Evolutionary conservation across 768 basidiomycete species (phyloP).

Genomic region (Tricholoma flavovirens): DNA sequence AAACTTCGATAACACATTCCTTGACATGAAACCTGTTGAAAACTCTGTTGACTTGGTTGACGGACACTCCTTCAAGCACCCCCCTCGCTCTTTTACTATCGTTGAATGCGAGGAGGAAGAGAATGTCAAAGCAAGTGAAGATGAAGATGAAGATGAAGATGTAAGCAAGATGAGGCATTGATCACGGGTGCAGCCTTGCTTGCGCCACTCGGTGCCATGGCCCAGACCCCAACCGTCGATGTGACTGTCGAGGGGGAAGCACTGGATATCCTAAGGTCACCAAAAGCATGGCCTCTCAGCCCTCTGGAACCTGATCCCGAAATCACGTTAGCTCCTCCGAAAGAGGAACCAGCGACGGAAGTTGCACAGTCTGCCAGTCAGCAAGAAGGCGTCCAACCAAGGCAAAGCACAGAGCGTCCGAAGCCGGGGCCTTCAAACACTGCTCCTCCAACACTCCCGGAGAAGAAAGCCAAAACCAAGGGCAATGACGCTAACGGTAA

Average conservation of each 20-base stretch:
- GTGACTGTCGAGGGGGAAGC: conserved; percentile 18
- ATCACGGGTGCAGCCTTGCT: neutral
- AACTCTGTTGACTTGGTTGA: conserved; percentile 78
- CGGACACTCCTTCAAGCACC: conserved; percentile 93
- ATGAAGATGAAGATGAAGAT: conserved; percentile 14
- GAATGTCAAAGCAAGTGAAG: conserved; percentile 44
- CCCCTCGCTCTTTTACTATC: conserved; percentile 68
- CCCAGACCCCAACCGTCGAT: conserved; percentile 11
- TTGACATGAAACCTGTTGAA: conserved; percentile 89
- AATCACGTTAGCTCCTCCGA: conserved; percentile 16
- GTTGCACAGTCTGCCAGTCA: conserved; percentile 5
- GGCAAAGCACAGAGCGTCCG: conserved; percentile 27
- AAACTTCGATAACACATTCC: conserved; percentile 96
- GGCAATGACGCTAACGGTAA: conserved; percentile 81
- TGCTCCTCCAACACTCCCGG: conserved; percentile 23
- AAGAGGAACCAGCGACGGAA: conserved; percentile 9
- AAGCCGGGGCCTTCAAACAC: conserved; percentile 18
- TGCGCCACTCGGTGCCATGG: neutral
- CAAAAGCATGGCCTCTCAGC: conserved; percentile 52
- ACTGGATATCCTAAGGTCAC: conserved; percentile 51
- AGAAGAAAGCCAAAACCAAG: conserved; percentile 30
- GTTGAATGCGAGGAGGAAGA: conserved; percentile 70
- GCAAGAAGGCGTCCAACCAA: conserved; percentile 19
- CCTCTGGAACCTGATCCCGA: conserved; percentile 20
- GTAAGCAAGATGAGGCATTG: neutral